Evolutionary conservation across 768 basidiomycete genomes (phyloP).

Genomic region (Mycena albidolilacea): DNA sequence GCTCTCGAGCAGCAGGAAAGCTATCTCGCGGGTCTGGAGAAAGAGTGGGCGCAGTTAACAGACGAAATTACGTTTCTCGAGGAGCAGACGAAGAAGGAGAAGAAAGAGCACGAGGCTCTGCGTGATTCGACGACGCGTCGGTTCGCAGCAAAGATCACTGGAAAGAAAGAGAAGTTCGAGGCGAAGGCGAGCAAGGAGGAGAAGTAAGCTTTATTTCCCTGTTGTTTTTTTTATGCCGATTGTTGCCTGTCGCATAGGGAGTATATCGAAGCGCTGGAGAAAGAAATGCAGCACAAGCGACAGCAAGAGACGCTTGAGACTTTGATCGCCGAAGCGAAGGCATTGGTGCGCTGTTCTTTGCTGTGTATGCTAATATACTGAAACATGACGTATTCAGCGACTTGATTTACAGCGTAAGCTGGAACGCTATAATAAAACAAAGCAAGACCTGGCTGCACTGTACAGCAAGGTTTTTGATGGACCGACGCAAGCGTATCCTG

Average conservation of each 20-base stretch:
- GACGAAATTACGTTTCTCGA: slow-evolving; percentile 47
- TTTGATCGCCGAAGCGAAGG: slow-evolving; percentile 53
- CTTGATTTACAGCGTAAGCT: slow-evolving; percentile 52
- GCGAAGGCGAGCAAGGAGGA: slow-evolving; percentile 64
- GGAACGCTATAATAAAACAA: slow-evolving; percentile 47
- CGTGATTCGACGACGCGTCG: slow-evolving; percentile 58
- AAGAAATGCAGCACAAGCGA: slow-evolving; percentile 56
- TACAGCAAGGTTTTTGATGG: slow-evolving; percentile 61
- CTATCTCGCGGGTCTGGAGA: slow-evolving; percentile 54
- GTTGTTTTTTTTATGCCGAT: not conserved
- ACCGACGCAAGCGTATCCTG: slow-evolving; percentile 60
- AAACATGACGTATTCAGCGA: slow-evolving; percentile 42
- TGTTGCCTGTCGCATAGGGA: slow-evolving; percentile 47
- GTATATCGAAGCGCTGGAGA: slow-evolving; percentile 61
- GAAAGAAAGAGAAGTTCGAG: slow-evolving; percentile 58
- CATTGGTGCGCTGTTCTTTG: slow-evolving; percentile 50
- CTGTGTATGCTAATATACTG: not conserved
- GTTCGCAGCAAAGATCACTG: slow-evolving; percentile 57
- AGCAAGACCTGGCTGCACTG: slow-evolving; percentile 55
- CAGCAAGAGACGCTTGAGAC: slow-evolving; percentile 48
- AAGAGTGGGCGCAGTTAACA: slow-evolving; percentile 43
- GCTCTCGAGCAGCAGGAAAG: slow-evolving; percentile 54
- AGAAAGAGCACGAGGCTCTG: slow-evolving; percentile 59
- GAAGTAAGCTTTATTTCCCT: slow-evolving; percentile 45
- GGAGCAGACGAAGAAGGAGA: slow-evolving; percentile 59